A percentile compares a stretch with the other conserved stretches of the same genome.
These are phyloP conservation scores for Cladophialophora bantiana DNA, from an alignment of 2,329 filamentous ascomycete species.

Conservation along the genomic window DNA sequence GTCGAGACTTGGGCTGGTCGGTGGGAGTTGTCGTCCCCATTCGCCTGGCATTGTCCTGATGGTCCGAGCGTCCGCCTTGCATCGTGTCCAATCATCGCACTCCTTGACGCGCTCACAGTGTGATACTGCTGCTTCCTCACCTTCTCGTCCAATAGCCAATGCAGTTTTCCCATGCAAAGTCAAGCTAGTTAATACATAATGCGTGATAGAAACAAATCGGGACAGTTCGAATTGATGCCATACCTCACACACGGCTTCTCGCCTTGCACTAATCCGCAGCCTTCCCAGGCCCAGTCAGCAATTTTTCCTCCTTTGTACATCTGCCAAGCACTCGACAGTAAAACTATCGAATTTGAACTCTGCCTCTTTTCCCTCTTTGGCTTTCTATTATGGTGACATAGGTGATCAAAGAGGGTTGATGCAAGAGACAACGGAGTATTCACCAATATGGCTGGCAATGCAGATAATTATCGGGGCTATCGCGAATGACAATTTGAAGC, in stretches of 20 bases:
- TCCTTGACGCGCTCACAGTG: constrained; percentile 32
- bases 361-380: not conserved
- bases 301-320: not conserved
- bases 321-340: not conserved
- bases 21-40: constrained; percentile 14
- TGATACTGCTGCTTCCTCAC: constrained; percentile 24
- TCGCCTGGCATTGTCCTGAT: constrained; percentile 16
- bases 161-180: constrained; percentile 9
- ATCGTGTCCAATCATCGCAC: constrained; percentile 24
- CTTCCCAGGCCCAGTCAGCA: not conserved
- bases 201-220: constrained; percentile 15
- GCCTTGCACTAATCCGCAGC: not conserved
- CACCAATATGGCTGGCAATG: not conserved
- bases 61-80: constrained; percentile 8
- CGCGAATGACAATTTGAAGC: not conserved
- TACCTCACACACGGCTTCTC: not conserved
- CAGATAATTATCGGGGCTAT: not conserved
- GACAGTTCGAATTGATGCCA: constrained; percentile 6
- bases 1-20: constrained; percentile 8
- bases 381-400: not conserved
- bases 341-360: not conserved
- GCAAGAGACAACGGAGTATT: not conserved
- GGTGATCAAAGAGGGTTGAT: not conserved
- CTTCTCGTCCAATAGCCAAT: constrained; percentile 21
- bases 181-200: constrained; percentile 8